Conservation (phyloP, 805 yeast species). For the Spathaspora hagerdaliae region DNA sequence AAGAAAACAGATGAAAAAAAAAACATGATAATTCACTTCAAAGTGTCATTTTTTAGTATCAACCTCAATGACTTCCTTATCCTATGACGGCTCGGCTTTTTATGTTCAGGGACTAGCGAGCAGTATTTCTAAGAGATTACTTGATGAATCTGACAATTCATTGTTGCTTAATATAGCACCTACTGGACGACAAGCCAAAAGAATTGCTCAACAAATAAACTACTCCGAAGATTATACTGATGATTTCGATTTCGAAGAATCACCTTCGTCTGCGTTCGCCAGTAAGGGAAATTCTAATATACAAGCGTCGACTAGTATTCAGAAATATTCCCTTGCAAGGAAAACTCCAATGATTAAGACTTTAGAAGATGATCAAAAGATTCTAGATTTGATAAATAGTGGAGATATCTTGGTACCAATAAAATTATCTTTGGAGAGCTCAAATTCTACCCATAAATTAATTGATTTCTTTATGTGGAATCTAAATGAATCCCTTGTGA, state of each 20-base stretch:
- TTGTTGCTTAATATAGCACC: conserved; percentile 64
- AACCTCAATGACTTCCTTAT: conserved; percentile 1
- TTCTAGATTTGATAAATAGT: conserved; percentile 23
- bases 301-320: conserved; percentile 13
- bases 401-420: conserved; percentile 60
- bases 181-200: conserved; percentile 72
- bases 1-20: not conserved
- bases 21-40: too few species aligned
- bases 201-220: conserved; percentile 66
- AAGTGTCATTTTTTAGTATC: too few species aligned
- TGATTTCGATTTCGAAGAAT: conserved; percentile 38
- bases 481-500: conserved; percentile 54
- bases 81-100: conserved; percentile 6
- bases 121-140: conserved; percentile 64
- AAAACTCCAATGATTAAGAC: conserved; percentile 18
- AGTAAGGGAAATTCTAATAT: conserved; percentile 4
- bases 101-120: conserved; percentile 68
- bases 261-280: conserved; percentile 13
- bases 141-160: conserved; percentile 67
- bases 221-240: conserved; percentile 72
- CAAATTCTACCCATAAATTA: conserved; percentile 43
- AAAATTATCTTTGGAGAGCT: conserved; percentile 56
- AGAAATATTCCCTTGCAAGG: conserved; percentile 22
- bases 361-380: conserved; percentile 19
- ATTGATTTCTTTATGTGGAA: conserved; percentile 77